phyloP scores from a whole-genome alignment of 768 basidiomycete genomes.

The Kwoniella dendrophila region DNA sequence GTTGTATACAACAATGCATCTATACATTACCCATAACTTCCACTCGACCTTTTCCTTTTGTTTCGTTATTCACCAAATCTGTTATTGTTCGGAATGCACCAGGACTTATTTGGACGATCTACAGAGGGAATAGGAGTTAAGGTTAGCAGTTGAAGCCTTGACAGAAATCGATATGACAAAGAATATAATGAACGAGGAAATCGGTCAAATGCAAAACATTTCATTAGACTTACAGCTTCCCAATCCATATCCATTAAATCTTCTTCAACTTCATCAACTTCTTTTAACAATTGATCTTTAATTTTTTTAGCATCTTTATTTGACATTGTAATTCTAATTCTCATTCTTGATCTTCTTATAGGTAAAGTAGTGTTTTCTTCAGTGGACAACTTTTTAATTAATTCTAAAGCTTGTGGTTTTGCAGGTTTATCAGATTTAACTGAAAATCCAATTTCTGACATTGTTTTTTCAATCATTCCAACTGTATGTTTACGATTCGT shows the following conservation, averaged over 20 bases:
- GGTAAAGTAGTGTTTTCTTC: conserved; percentile 61
- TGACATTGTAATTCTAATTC: conserved; percentile 79
- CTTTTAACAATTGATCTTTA: conserved; percentile 69
- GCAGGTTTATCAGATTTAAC: conserved; percentile 85
- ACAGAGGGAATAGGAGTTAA: background rate
- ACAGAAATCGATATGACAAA: background rate
- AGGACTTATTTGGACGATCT: conserved; percentile 93
- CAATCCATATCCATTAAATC: conserved; percentile 77
- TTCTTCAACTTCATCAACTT: conserved; percentile 80
- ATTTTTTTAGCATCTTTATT: conserved; percentile 68
- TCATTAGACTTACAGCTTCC: conserved; percentile 71
- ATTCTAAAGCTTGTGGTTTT: conserved; percentile 71
- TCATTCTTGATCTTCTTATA: conserved; percentile 91
- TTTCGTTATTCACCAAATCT: conserved; percentile 86
- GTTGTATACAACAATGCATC: conserved; percentile 1
- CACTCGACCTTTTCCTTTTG: conserved; percentile 80
- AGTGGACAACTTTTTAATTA: conserved; percentile 40
- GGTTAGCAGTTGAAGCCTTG: background rate
- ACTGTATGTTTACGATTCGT: conserved; percentile 89
- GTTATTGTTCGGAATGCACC: conserved; percentile 84
- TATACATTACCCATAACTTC: conserved; percentile 62
- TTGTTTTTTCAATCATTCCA: conserved; percentile 95
- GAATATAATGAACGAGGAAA: background rate
- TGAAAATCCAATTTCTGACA: conserved; percentile 92
- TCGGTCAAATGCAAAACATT: background rate